Conservation (phyloP, 2,329 filamentous ascomycete genomes). For the Fusarium nelsonii region DNA sequence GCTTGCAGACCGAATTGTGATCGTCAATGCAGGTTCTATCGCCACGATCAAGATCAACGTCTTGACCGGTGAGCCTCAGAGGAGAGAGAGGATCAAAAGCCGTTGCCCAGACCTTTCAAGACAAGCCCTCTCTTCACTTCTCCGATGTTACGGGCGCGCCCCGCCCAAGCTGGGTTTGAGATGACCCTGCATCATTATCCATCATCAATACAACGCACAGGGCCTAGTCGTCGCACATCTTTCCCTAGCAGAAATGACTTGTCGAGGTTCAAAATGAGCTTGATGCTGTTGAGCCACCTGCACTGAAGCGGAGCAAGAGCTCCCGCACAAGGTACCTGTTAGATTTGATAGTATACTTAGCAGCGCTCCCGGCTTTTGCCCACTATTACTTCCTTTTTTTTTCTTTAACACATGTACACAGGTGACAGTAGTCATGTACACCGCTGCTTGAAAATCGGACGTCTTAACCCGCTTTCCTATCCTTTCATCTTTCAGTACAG, state of each 20-base stretch:
- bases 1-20: slow-evolving; percentile 13
- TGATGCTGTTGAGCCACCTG: slow-evolving; percentile 40
- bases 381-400: slow-evolving; percentile 11
- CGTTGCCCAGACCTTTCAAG: slow-evolving; percentile 10
- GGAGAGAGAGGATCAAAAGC: slow-evolving; percentile 6
- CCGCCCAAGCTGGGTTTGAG: slow-evolving; percentile 16
- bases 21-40: slow-evolving; percentile 11
- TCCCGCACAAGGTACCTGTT: slow-evolving; percentile 39
- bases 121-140: slow-evolving; percentile 1
- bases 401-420: slow-evolving; percentile 12
- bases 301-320: slow-evolving; percentile 38
- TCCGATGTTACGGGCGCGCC: slow-evolving; percentile 15
- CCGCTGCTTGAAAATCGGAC: slow-evolving; percentile 17
- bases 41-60: slow-evolving; percentile 26
- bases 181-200: slow-evolving; percentile 31
- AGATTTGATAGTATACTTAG: slow-evolving; percentile 29
- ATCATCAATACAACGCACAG: slow-evolving; percentile 41
- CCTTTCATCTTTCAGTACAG: slow-evolving; percentile 12
- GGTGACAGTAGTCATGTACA: slow-evolving; percentile 17
- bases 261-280: slow-evolving; percentile 35
- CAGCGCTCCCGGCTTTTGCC: background rate
- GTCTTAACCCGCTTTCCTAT: slow-evolving; percentile 5
- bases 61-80: slow-evolving; percentile 4
- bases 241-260: slow-evolving; percentile 35
- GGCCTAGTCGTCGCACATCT: slow-evolving; percentile 32